Evolutionary conservation across 1,284 basidiomycete species (phyloP).

Genomic region (Wolfiporia cocos): DNA sequence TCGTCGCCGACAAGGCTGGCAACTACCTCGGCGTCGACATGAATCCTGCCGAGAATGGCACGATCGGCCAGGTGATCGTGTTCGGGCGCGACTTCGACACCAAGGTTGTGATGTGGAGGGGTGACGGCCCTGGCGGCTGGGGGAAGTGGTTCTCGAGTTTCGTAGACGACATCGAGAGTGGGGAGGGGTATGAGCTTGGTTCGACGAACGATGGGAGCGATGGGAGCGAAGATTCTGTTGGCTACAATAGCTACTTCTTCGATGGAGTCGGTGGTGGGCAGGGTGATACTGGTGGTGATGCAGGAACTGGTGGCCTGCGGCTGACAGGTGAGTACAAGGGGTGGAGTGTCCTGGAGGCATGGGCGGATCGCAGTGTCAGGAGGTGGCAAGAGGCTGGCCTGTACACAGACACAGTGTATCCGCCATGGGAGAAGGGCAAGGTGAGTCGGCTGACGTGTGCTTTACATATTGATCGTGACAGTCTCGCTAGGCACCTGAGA

Average conservation of each 20-base stretch:
- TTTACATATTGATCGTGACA: conserved; percentile 1
- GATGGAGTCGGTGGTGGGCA: conserved; percentile 70
- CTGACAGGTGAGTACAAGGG: conserved; percentile 81
- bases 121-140: conserved; percentile 91
- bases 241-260: conserved; percentile 84
- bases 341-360: conserved; percentile 87
- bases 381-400: conserved; percentile 81
- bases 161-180: conserved; percentile 88
- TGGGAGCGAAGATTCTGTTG: conserved; percentile 74
- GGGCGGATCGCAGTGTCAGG: conserved; percentile 81
- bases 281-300: conserved; percentile 71
- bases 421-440: conserved; percentile 41
- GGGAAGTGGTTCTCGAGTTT: conserved; percentile 92
- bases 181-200: conserved; percentile 82
- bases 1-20: conserved; percentile 88
- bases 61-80: conserved; percentile 90
- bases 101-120: conserved; percentile 91
- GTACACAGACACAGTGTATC: conserved; percentile 38
- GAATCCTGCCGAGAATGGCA: conserved; percentile 75
- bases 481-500: conserved; percentile 18
- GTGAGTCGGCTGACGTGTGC: conserved; percentile 24
- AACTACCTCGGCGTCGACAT: conserved; percentile 98
- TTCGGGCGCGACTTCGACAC: conserved; percentile 98
- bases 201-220: conserved; percentile 44
- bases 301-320: conserved; percentile 60